Evolutionary conservation across 169 alveolate species (phyloP).

Genomic region (Theileria annulata): DNA sequence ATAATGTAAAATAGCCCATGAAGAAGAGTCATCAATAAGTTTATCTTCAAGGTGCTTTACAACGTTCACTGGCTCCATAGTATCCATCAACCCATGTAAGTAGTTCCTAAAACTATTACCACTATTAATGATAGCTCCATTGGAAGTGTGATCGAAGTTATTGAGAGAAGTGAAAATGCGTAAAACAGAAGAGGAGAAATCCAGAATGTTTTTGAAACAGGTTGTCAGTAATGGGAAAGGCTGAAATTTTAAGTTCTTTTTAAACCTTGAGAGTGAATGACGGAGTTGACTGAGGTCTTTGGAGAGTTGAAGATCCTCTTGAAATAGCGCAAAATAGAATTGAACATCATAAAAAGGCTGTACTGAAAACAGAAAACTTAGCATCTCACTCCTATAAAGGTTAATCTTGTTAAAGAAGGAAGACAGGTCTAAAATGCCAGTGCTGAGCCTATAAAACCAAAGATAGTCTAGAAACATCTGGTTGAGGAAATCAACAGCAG

Average conservation of each 20-base stretch:
- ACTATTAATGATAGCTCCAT: not conserved
- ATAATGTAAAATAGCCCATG: not conserved
- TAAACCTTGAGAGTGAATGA: not conserved
- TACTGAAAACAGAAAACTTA: slow-evolving; percentile 33
- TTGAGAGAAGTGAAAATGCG: not conserved
- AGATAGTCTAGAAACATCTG: slow-evolving; percentile 23
- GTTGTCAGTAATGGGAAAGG: not conserved
- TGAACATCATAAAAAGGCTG: slow-evolving; percentile 22
- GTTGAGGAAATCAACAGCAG: not conserved
- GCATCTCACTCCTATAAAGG: slow-evolving; percentile 53
- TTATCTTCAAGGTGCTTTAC: not conserved
- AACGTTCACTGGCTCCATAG: not conserved
- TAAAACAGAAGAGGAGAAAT: not conserved
- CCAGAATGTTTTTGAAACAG: not conserved
- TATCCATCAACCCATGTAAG: not conserved
- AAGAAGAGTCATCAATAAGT: not conserved
- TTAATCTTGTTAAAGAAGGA: slow-evolving; percentile 36
- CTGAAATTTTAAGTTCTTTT: not conserved
- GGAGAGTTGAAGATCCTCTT: not conserved
- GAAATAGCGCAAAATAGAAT: not conserved
- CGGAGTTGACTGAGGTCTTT: not conserved
- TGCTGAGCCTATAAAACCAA: slow-evolving; percentile 33
- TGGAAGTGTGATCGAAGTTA: not conserved
- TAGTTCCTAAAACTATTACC: not conserved
- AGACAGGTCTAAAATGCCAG: slow-evolving; percentile 48